Base-by-base conservation (phyloP, 2,329 filamentous ascomycete genomes). In the Xylariaceae sp. region DNA sequence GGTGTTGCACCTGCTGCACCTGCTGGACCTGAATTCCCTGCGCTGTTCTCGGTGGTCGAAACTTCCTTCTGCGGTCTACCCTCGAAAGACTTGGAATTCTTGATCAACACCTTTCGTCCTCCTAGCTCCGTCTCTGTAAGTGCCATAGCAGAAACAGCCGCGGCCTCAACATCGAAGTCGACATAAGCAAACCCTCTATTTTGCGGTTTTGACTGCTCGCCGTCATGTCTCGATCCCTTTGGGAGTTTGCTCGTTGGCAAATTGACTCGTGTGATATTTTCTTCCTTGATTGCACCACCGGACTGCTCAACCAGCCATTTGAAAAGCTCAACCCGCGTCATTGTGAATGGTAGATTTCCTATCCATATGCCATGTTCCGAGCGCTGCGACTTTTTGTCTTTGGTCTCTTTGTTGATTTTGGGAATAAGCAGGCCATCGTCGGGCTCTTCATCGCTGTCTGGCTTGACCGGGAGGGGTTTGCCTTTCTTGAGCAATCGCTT, bases 151-250 rank as follows among this genome's bases (percentile, higher is more conserved):
- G 83, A 79, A 26, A 89, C 71, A 57, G 89, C 78, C 33, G 82
- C 78, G n/a, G 67, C 68, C 31, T 83, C 76, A 18, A 77, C 84
- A 34, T 80, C 71, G 60, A 98, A 95, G 63, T 98, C 94, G 50
- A 98, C 82, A 60, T 98, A 98, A 41, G 93, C 93, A 61, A 96
- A 98, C 13, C 93, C 94, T 66, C 86, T 91, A 71, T 97, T 98
- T 55, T 83, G 57, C n/a, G 41, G 55, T 37, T 49, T 58, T 24
- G 37, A 50, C 34, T 50, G 51, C 32, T 54, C 40, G 29, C 48
- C 17, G 29, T 35, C 36, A 39, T 44, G 32, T 51, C 52, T 35
- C 56, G 61, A 24, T 59, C 51, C 41, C 38, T 31, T 50, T 60
- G 44, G 37, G 8, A 46, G 40, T 38, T 77, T 83, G 44, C 70